phyloP scores from a whole-genome alignment of 768 basidiomycete genomes.

The Lactarius vividus region DNA sequence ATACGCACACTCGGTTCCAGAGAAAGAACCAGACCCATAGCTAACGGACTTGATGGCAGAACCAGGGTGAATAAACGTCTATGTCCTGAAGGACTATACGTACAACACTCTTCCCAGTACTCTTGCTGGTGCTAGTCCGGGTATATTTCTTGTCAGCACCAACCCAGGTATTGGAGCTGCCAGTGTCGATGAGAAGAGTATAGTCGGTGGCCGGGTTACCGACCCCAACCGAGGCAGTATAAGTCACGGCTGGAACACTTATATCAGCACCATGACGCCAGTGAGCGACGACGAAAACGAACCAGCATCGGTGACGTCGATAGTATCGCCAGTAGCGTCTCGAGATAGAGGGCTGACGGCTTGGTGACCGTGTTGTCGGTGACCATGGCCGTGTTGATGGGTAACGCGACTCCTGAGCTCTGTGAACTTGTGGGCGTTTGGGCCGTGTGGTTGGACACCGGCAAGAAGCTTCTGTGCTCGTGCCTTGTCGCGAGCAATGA shows the following conservation, averaged over 20 bases:
- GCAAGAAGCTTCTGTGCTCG: constrained; percentile 56
- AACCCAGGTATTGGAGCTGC: constrained; percentile 58
- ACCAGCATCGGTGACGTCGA: constrained; percentile 59
- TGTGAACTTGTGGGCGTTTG: constrained; percentile 34
- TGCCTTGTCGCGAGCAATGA: constrained; percentile 51
- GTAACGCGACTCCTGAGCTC: constrained; percentile 32
- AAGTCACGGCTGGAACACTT: constrained; percentile 44
- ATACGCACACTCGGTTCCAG: constrained; percentile 26
- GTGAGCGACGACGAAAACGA: constrained; percentile 1
- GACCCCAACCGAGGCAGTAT: constrained; percentile 51
- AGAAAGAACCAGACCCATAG: constrained; percentile 25
- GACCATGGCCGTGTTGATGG: constrained; percentile 27
- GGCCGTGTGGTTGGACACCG: constrained; percentile 55
- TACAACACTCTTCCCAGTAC: constrained; percentile 38
- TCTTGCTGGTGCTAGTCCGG: constrained; percentile 45
- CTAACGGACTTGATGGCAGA: constrained; percentile 37
- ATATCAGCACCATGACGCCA: not conserved
- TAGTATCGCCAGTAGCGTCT: constrained; percentile 34
- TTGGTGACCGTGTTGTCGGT: not conserved
- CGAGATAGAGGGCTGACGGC: constrained; percentile 10
- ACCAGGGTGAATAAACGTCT: constrained; percentile 46
- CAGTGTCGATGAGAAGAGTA: constrained; percentile 57
- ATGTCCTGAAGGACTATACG: constrained; percentile 29
- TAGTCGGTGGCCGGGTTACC: constrained; percentile 49
- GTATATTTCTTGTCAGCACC: constrained; percentile 49